These are phyloP conservation scores for Leishmania arabica DNA, from an alignment of 208 protist genomes.

Conservation along the genomic window DNA sequence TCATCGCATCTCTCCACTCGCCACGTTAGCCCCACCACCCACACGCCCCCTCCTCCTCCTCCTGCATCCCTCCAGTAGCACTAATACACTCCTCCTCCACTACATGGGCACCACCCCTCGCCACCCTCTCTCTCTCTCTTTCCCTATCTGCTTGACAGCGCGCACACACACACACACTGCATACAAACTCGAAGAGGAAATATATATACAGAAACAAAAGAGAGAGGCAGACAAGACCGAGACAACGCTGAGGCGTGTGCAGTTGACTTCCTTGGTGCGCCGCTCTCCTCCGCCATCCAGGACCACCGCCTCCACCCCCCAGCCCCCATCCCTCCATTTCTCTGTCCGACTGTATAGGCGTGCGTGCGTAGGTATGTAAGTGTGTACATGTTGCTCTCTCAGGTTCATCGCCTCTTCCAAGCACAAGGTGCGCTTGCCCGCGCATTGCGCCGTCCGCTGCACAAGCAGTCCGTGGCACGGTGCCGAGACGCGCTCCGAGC, in stretches of 20 bases:
- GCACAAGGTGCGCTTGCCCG: not conserved
- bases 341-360: not conserved
- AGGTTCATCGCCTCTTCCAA: not conserved
- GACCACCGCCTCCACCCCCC: no score
- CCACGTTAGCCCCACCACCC: not conserved
- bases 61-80: not conserved
- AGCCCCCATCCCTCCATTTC: not conserved
- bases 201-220: not conserved
- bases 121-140: slow-evolving; percentile 22
- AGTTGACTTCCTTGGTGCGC: no score
- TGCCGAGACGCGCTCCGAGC: not conserved
- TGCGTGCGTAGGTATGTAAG: not conserved
- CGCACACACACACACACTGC: not conserved
- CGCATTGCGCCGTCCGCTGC: not conserved
- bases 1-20: not conserved
- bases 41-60: not conserved
- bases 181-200: not conserved
- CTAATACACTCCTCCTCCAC: not conserved
- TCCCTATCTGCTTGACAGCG: not conserved
- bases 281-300: no score
- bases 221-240: no score
- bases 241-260: no score
- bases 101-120: not conserved
- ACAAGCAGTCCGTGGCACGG: not conserved
- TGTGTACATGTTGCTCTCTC: not conserved